Evolutionary conservation across 345 rosid genomes (phyloP), one percentile per base, ranked within the genome.

Genomic region (Moricandia arvensis): DNA sequence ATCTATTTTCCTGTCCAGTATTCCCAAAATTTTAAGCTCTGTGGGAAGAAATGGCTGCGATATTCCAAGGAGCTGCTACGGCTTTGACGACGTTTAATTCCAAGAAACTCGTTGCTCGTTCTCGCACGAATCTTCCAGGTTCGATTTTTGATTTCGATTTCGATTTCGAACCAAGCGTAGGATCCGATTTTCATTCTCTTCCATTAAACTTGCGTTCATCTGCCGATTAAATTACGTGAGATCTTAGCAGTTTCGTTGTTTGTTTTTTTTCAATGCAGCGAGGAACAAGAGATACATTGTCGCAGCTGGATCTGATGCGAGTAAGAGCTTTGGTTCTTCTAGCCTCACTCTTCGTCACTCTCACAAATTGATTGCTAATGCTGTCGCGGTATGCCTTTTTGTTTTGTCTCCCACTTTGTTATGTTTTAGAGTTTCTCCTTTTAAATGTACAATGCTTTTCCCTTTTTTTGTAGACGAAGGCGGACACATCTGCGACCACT

Each of bases 301-400:
- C 21, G 87, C 85, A 41, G 80, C 86, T 55, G 80, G 93, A 91
- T 91, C 94, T 83, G 89, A 87, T 30, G 84, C 80, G 65, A 83
- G 68, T 51, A 15, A 81, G 60, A 83, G 66, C 24, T 47, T 78
- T 27, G 82, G 73, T 74, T 84, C 53, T 47, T 43, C 87, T 59
- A 72, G 62, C 10, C 51, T 80, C 6, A 85, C 67, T 30, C 71
- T 49, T 82, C 81, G 67, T 69, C 80, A 83, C 72, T 70, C 83
- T 49, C 82, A 87, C 31, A 82, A 77, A 30, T 74, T 85, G 84
- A 83, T 85, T 69, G 31, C 93, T 55, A 89, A 88, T 82, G 98
- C 96, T 69, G 91, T 93, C 80, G 95, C 90, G 58, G 98, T 90
- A 72, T 53, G 63, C 3, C 1, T 73, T 59, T 30, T 41, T 3